Conservation (phyloP, 1,284 basidiomycete genomes). For the Pseudozyma flocculosa region DNA sequence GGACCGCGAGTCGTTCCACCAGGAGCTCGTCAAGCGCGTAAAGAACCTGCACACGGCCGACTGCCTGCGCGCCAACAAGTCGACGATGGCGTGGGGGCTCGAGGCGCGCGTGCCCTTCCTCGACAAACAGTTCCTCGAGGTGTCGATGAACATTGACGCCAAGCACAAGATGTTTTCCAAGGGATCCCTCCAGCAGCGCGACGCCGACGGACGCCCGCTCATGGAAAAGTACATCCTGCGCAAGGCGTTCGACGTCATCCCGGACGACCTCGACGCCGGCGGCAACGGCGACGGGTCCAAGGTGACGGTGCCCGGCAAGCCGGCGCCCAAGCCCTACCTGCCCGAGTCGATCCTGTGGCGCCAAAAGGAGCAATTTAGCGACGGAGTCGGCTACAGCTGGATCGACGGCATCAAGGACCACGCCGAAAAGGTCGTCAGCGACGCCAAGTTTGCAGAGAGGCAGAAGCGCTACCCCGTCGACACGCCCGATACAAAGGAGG, state of each 20-base stretch:
- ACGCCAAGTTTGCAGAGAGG: conserved; percentile 76
- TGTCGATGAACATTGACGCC: conserved; percentile 86
- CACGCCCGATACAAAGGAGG: conserved; percentile 95
- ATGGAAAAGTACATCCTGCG: conserved; percentile 81
- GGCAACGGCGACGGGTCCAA: conserved; percentile 20
- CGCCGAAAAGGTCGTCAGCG: conserved; percentile 73
- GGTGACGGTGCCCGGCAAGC: conserved; percentile 2
- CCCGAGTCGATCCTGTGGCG: conserved; percentile 95
- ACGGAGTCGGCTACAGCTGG: conserved; percentile 99
- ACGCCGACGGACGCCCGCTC: conserved; percentile 60
- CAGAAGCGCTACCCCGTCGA: conserved; percentile 76
- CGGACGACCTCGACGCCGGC: conserved; percentile 71
- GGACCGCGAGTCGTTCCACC: conserved; percentile 83
- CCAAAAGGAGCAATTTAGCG: conserved; percentile 99
- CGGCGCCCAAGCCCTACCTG: conserved; percentile 69
- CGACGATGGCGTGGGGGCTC: conserved; percentile 99
- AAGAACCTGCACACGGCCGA: conserved; percentile 98
- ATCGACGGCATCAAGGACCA: conserved; percentile 98
- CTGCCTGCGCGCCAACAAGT: conserved; percentile 98
- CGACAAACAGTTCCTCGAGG: conserved; percentile 93
- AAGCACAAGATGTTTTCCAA: conserved; percentile 89
- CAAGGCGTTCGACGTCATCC: conserved; percentile 86
- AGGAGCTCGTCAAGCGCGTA: conserved; percentile 90
- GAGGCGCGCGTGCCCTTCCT: conserved; percentile 99
- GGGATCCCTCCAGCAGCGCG: conserved; percentile 72